Evolutionary conservation across 495 filamentous ascomycete genomes (phyloP).

Genomic region (Tuber indicum): DNA sequence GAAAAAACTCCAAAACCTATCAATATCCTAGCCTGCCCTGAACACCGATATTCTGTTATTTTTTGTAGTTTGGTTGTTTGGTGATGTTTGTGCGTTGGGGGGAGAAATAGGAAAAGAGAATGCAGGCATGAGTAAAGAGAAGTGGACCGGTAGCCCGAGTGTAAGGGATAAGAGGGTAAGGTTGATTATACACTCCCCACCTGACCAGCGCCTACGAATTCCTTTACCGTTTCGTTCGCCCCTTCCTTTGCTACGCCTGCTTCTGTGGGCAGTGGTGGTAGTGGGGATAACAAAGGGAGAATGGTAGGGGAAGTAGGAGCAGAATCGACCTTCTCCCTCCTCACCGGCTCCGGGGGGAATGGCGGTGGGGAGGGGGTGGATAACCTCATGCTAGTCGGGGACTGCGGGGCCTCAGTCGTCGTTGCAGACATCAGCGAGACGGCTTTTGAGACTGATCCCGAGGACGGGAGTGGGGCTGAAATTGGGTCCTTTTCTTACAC

Average conservation of each 20-base stretch:
- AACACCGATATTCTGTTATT: neutral
- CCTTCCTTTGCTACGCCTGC: neutral
- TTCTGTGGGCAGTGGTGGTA: neutral
- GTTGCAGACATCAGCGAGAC: neutral
- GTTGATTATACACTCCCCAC: neutral
- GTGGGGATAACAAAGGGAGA: neutral
- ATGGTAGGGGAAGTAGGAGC: neutral
- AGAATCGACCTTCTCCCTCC: neutral
- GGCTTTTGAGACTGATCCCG: neutral
- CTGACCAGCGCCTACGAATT: neutral
- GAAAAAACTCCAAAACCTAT: neutral
- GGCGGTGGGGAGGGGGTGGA: slow-evolving; percentile 1
- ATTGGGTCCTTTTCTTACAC: neutral
- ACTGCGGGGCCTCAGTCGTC: neutral
- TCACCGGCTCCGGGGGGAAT: neutral
- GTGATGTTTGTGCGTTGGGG: neutral
- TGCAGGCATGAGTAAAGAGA: neutral
- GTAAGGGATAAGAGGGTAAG: neutral
- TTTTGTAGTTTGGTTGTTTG: neutral
- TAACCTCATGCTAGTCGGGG: neutral
- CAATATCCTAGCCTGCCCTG: neutral
- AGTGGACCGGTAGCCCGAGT: neutral
- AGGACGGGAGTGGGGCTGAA: neutral
- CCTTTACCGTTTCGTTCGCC: neutral
- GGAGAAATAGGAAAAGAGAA: neutral